A percentile compares a stretch with the other conserved stretches of the same genome.
phyloP scores from a whole-genome alignment of 2,329 filamentous ascomycete species.

The Pseudopithomyces maydicus region DNA sequence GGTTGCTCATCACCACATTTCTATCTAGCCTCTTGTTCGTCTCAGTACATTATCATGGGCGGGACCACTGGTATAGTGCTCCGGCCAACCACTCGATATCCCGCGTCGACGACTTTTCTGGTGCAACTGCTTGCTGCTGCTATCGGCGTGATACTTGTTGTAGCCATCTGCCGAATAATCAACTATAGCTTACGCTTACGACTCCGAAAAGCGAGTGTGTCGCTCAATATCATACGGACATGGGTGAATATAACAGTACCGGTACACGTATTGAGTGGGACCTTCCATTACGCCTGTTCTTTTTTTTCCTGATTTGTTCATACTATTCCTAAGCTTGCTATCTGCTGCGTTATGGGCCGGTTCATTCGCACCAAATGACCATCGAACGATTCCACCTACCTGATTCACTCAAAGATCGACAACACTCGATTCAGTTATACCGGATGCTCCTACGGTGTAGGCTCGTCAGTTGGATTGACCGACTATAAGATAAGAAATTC shows the following conservation, averaged over 20 bases:
- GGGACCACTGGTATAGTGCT: slow-evolving; percentile 27
- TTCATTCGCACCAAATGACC: slow-evolving; percentile 34
- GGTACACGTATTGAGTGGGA: slow-evolving; percentile 34
- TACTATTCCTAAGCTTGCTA: slow-evolving; percentile 30
- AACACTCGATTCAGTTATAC: slow-evolving; percentile 34
- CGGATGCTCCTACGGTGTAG: slow-evolving; percentile 50
- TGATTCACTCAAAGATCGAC: slow-evolving; percentile 31
- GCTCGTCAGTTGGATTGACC: slow-evolving; percentile 43
- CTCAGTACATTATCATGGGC: slow-evolving; percentile 26
- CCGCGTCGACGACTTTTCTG: slow-evolving; percentile 27
- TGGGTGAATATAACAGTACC: slow-evolving; percentile 34
- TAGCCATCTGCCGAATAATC: slow-evolving; percentile 33
- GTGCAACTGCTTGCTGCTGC: slow-evolving; percentile 33
- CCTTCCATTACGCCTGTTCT: slow-evolving; percentile 34
- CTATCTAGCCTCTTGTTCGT: slow-evolving; percentile 23
- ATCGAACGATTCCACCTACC: slow-evolving; percentile 16
- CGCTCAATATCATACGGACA: slow-evolving; percentile 30
- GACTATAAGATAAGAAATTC: slow-evolving; percentile 23
- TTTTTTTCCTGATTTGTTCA: slow-evolving; percentile 28
- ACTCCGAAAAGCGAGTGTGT: slow-evolving; percentile 27
- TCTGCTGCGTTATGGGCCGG: slow-evolving; percentile 36
- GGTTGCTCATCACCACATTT: slow-evolving; percentile 29
- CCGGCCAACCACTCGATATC: slow-evolving; percentile 22
- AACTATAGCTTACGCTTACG: slow-evolving; percentile 34
- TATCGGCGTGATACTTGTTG: slow-evolving; percentile 34